These are phyloP conservation scores for Mycena citricolor DNA, from an alignment of 1,284 basidiomycete species.

Conservation along the genomic window DNA sequence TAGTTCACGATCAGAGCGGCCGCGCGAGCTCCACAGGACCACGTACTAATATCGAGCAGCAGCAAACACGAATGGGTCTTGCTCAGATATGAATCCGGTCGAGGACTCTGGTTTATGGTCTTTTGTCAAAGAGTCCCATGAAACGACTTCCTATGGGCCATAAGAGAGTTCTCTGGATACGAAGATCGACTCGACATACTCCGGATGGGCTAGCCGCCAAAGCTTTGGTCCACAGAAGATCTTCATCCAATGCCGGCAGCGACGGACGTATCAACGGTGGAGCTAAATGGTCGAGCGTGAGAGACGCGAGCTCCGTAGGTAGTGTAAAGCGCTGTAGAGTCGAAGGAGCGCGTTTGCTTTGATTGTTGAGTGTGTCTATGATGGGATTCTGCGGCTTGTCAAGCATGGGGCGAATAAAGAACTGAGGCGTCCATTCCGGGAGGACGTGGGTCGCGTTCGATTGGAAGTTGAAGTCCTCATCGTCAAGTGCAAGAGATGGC, in stretches of 20 bases:
- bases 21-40: background rate
- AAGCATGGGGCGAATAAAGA: constrained; percentile 57
- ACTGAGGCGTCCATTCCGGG: constrained; percentile 41
- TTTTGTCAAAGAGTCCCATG: constrained; percentile 59
- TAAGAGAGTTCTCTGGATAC: constrained; percentile 23
- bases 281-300: constrained; percentile 9
- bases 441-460: constrained; percentile 30
- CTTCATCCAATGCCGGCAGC: too few relatives aligned
- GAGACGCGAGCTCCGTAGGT: constrained; percentile 17
- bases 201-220: too few relatives aligned
- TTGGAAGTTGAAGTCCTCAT: constrained; percentile 16
- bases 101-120: constrained; percentile 31
- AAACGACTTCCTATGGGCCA: constrained; percentile 46
- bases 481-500: background rate
- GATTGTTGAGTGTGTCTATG: constrained; percentile 50
- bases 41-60: constrained; percentile 59
- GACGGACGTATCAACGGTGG: too few relatives aligned
- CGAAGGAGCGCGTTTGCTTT: constrained; percentile 1
- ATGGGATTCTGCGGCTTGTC: constrained; percentile 79
- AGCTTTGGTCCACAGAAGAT: too few relatives aligned
- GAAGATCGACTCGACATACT: constrained; percentile 4
- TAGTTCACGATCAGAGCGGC: constrained; percentile 24
- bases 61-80: constrained; percentile 47
- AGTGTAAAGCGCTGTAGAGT: constrained; percentile 4
- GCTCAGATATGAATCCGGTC: constrained; percentile 66